A percentile compares a stretch with the other conserved stretches of the same genome.
Conservation (phyloP, 192 early-diverging fungal species). For the Pilaira anomala region DNA sequence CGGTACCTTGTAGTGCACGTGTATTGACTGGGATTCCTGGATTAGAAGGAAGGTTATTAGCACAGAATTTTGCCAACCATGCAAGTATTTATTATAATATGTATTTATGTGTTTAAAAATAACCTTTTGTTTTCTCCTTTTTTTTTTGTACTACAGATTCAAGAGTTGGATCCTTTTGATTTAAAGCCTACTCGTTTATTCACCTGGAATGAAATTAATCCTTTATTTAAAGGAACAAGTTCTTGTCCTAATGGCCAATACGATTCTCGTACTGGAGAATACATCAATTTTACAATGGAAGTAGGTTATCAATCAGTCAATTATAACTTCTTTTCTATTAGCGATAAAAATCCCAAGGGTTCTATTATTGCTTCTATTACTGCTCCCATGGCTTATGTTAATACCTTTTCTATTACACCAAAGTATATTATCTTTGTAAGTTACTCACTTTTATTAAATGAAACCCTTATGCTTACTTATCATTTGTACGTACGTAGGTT, state of each 20-base stretch:
- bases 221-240: constrained; percentile 58
- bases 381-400: constrained; percentile 66
- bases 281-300: constrained; percentile 74
- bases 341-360: constrained; percentile 60
- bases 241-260: constrained; percentile 69
- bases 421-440: constrained; percentile 69
- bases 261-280: constrained; percentile 67
- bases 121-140: background rate
- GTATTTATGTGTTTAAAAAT: background rate
- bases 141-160: constrained; percentile 36
- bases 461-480: background rate
- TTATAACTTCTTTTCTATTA: constrained; percentile 65
- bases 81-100: constrained; percentile 41
- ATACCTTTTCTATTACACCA: constrained; percentile 73
- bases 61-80: constrained; percentile 66
- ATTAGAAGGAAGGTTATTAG: constrained; percentile 59
- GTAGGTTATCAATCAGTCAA: constrained; percentile 63
- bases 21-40: constrained; percentile 59
- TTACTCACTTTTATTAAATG: background rate
- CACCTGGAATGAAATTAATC: constrained; percentile 61
- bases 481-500: constrained; percentile 15
- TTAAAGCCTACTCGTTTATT: constrained; percentile 59
- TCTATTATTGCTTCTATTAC: constrained; percentile 57
- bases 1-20: constrained; percentile 64
- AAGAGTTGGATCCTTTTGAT: constrained; percentile 65